Percentiles rank a stretch among this genome's conserved stretches.
Evolutionary conservation across 352 stramenopile genomes (phyloP).

Genomic region (Phytophthora pistaciae): DNA sequence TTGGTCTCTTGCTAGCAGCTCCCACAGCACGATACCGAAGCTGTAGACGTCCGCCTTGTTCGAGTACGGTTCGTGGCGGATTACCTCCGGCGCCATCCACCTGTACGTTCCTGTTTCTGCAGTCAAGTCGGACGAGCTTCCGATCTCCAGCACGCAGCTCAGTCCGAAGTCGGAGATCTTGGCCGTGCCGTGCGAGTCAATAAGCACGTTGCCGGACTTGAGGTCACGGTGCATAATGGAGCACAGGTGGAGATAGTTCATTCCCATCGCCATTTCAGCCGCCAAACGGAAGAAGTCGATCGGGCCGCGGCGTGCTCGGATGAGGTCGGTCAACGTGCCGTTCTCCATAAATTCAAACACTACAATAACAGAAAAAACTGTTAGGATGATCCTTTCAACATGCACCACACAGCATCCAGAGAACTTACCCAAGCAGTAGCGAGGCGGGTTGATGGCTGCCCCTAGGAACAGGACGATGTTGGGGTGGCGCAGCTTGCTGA

Average conservation of each 20-base stretch:
- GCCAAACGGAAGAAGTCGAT: constrained; percentile 87
- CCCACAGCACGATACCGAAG: constrained; percentile 91
- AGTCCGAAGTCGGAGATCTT: constrained; percentile 93
- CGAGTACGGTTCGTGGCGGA: constrained; percentile 94
- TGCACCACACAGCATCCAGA: neutral
- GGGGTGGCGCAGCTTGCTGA: constrained; percentile 86
- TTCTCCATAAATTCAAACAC: constrained; percentile 92
- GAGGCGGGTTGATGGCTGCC: constrained; percentile 76
- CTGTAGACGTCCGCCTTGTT: constrained; percentile 96
- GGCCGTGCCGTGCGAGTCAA: constrained; percentile 82
- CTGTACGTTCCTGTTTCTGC: constrained; percentile 92
- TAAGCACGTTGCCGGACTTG: constrained; percentile 96
- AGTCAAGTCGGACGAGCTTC: constrained; percentile 79
- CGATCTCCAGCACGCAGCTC: constrained; percentile 86
- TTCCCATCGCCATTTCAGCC: constrained; percentile 87
- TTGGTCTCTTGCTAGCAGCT: constrained; percentile 88
- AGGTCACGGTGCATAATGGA: constrained; percentile 97
- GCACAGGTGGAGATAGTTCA: constrained; percentile 96
- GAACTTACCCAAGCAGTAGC: constrained; percentile 82
- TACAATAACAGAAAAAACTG: constrained; percentile 14
- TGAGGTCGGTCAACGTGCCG: constrained; percentile 86
- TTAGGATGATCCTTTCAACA: neutral
- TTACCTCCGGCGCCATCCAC: constrained; percentile 97
- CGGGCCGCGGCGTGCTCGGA: constrained; percentile 64
- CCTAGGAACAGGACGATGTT: constrained; percentile 91